Evolutionary conservation across 306 rosid genomes (phyloP), one percentile per base, ranked within the genome.

Genomic region (Fragaria nilgerrensis): DNA sequence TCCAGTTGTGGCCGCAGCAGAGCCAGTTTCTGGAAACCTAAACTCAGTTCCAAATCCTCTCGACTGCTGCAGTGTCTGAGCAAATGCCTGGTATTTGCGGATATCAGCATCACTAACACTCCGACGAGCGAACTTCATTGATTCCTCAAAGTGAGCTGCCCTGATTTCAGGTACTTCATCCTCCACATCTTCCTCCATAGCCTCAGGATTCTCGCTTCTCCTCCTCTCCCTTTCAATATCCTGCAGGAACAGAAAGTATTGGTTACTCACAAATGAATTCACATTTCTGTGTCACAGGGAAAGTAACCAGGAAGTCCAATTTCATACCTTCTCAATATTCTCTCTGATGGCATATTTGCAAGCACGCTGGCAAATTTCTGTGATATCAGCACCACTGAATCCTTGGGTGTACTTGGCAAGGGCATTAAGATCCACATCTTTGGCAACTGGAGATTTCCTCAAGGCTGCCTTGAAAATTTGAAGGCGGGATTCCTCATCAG

Each of bases 371-470:
- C 98, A 95, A 68, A 95, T 95, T 81, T 95, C 99, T 13, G 98
- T 95, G 71, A 95, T 92, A 85, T 91, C 98, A 34, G 99, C 99
- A 78, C 97, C 99, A 69, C 97, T 95, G 72, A 95, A 95, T 71
- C 99, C 97, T 82, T 92, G 97, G 41, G 98, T 95, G 84, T 92
- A 95, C 92, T 95, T 91, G 64, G 99, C 97, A 86, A 95, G 98
- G 66, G 98, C 99, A 76, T 84, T 82, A 74, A 91, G 76, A 81
- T 95, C 99, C 78, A 92, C 96, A 67, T 95, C 99, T 82, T 92
- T 95, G 5, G 97, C 81, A 68, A 95, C 75, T 0, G 98, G 99
- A 44, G 99, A 95, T 71, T 95, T 95, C 89, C 99, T 92, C 86
- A 95, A 85, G 87, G 94, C 90, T 59, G 99, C 87, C 85, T 95